Conservation (phyloP, 305 asterid genomes). For the Petunia hybrid region DNA sequence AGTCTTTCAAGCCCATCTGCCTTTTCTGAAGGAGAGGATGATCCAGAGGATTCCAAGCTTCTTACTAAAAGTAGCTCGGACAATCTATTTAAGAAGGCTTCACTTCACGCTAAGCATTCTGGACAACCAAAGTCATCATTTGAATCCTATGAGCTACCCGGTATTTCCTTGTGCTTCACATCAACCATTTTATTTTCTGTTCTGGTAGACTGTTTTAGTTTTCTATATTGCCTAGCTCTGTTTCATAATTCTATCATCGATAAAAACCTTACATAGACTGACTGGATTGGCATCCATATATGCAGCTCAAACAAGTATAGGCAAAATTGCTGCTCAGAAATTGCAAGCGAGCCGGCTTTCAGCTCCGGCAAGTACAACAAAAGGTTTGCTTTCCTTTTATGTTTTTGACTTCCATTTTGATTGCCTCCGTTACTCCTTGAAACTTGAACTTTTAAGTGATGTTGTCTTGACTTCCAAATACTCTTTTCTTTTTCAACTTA, state of each 20-base stretch:
- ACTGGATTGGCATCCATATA: constrained; percentile 31
- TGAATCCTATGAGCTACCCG: constrained; percentile 48
- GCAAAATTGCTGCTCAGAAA: constrained; percentile 59
- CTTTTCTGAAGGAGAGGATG: constrained; percentile 97
- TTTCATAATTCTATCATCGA: neutral
- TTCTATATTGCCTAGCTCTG: neutral
- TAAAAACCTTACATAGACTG: constrained; percentile 24
- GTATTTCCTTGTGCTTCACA: constrained; percentile 44
- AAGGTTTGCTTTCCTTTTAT: constrained; percentile 52
- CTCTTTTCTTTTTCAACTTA: too few species aligned
- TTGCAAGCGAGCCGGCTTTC: constrained; percentile 70
- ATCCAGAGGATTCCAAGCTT: constrained; percentile 71
- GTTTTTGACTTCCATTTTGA: neutral
- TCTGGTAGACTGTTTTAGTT: neutral
- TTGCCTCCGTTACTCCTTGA: constrained; percentile 5
- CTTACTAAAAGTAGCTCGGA: constrained; percentile 62
- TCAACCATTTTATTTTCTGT: constrained; percentile 1
- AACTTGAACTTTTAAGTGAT: constrained; percentile 15
- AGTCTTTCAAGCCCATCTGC: constrained; percentile 81
- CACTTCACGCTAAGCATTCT: constrained; percentile 70
- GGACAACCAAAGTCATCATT: constrained; percentile 51
- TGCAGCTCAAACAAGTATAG: constrained; percentile 72
- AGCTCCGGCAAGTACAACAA: constrained; percentile 64
- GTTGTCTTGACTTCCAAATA: neutral
- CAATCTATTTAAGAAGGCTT: constrained; percentile 76